Conservation (phyloP, 768 basidiomycete genomes). For the Tricholoma hemisulphureum region DNA sequence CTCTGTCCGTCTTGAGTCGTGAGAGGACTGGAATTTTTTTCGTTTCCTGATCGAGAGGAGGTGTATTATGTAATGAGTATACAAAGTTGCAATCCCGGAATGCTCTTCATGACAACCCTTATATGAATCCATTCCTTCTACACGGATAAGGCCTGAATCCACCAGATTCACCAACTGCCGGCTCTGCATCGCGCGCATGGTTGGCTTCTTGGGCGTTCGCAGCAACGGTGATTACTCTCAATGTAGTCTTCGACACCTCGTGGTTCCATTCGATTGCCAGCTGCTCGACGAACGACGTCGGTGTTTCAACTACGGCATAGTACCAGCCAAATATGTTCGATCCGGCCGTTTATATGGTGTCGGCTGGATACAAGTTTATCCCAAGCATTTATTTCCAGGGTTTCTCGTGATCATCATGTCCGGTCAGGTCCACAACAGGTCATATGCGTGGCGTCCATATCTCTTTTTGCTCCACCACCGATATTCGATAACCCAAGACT, state of each 20-base stretch:
- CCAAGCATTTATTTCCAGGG: too few species aligned
- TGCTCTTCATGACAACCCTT: too few species aligned
- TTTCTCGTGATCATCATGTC: too few species aligned
- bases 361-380: too few species aligned
- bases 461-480: too few species aligned
- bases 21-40: slow-evolving; percentile 19
- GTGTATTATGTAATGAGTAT: slow-evolving; percentile 12
- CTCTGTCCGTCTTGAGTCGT: slow-evolving; percentile 9
- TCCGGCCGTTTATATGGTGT: too few species aligned
- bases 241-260: background rate
- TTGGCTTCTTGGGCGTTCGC: background rate
- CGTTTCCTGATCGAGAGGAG: slow-evolving; percentile 14
- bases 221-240: background rate
- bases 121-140: background rate
- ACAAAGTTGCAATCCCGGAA: slow-evolving; percentile 3
- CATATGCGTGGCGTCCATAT: too few species aligned
- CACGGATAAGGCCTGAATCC: background rate
- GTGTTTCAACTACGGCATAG: too few species aligned
- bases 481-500: too few species aligned
- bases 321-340: background rate
- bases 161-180: background rate
- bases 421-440: too few species aligned
- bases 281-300: too few species aligned
- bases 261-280: background rate
- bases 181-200: background rate